Evolutionary conservation across 768 basidiomycete genomes (phyloP).

Genomic region (Tephrocybe sp.): DNA sequence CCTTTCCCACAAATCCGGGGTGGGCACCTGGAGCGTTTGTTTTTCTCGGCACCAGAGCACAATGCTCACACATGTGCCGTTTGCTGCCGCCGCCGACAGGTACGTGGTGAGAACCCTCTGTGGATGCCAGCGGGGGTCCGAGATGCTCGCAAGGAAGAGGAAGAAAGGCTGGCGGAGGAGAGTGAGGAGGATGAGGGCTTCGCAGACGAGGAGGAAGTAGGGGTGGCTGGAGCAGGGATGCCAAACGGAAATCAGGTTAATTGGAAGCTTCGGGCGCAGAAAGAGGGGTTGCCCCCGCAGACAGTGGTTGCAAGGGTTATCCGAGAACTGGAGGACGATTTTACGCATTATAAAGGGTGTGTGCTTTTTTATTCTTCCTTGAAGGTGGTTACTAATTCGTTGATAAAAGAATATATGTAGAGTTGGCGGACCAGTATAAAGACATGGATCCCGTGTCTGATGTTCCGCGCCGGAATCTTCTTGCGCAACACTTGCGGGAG

Average conservation of each 20-base stretch:
- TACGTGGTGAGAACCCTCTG: conserved; percentile 1
- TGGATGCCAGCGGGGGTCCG: conserved; percentile 24
- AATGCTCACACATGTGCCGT: conserved; percentile 65
- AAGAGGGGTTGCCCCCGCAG: conserved; percentile 70
- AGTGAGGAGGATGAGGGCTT: conserved; percentile 47
- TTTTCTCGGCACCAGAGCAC: conserved; percentile 79
- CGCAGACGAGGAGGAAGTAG: conserved; percentile 29
- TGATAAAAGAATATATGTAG: conserved; percentile 74
- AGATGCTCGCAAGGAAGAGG: conserved; percentile 7
- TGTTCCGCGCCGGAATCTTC: conserved; percentile 75
- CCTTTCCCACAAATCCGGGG: conserved; percentile 87
- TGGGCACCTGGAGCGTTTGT: conserved; percentile 71
- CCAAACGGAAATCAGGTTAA: conserved; percentile 25
- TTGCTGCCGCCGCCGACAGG: conserved; percentile 50
- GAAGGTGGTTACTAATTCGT: conserved; percentile 4
- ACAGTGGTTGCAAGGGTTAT: conserved; percentile 83
- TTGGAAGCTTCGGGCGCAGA: conserved; percentile 28
- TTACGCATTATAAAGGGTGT: conserved; percentile 91
- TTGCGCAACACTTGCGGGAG: conserved; percentile 86
- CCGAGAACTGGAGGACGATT: conserved; percentile 91
- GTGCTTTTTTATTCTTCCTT: conserved; percentile 21
- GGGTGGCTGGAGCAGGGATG: conserved; percentile 25
- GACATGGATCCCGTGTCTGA: conserved; percentile 82
- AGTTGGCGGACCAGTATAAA: conserved; percentile 92
- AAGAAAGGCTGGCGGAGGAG: conserved; percentile 7